These are phyloP conservation scores for Carex parvula DNA, from an alignment of 176 grass and related monocot species.

Conservation along the genomic window DNA sequence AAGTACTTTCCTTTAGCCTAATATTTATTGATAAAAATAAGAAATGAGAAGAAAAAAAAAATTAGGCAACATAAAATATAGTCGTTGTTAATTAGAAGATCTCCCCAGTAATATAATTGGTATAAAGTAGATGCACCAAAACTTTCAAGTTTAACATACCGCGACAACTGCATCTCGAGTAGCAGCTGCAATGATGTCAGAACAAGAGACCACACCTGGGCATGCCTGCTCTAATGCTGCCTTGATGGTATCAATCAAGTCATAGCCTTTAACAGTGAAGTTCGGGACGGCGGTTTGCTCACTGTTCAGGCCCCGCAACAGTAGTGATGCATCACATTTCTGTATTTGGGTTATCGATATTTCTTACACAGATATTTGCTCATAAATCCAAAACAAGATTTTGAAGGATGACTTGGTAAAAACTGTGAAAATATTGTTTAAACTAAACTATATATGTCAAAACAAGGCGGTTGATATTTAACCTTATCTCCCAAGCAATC, in stretches of 20 bases:
- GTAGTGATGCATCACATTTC: conserved; percentile 41
- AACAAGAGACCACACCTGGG: conserved; percentile 32
- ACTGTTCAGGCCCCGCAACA: neutral
- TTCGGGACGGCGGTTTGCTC: conserved; percentile 36
- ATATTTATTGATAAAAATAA: neutral
- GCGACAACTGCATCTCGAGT: conserved; percentile 28
- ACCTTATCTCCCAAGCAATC: conserved; percentile 26
- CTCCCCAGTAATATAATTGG: neutral
- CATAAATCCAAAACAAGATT: neutral
- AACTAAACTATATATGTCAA: no score
- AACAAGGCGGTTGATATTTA: neutral
- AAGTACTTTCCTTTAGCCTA: conserved; percentile 27
- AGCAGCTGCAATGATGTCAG: conserved; percentile 39
- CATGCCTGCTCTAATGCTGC: conserved; percentile 32
- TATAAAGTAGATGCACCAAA: neutral
- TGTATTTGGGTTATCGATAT: neutral
- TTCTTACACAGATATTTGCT: neutral
- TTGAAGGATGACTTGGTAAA: neutral
- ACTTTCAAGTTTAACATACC: conserved; percentile 19
- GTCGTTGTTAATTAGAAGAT: neutral
- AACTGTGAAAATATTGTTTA: neutral
- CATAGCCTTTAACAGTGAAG: conserved; percentile 27
- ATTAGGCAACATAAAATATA: neutral
- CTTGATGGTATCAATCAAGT: conserved; percentile 28
- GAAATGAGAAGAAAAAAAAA: neutral